A percentile compares a stretch with the other conserved stretches of the same genome.
Evolutionary conservation across 345 rosid genomes (phyloP).

Genomic region (Eucalyptus sp.): DNA sequence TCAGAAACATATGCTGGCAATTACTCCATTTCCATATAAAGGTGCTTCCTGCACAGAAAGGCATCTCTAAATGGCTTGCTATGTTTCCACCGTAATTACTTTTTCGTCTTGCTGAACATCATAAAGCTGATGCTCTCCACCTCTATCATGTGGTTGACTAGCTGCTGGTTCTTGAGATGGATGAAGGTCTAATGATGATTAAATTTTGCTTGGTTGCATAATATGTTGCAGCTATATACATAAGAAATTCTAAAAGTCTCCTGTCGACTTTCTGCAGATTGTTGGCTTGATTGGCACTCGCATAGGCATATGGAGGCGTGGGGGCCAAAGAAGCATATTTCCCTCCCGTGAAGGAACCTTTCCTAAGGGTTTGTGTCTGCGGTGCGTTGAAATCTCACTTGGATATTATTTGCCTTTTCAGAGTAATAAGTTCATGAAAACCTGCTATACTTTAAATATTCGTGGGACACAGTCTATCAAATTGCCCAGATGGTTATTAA

Average conservation of each 20-base stretch:
- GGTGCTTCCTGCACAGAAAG: background rate
- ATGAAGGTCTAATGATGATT: background rate
- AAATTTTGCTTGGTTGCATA: background rate
- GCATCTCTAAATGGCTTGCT: background rate
- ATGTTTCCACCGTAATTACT: background rate
- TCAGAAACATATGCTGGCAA: background rate
- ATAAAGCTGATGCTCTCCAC: background rate
- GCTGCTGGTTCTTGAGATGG: background rate
- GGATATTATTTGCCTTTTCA: background rate
- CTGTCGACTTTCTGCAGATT: slow-evolving; percentile 24
- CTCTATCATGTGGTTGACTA: background rate
- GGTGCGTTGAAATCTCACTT: slow-evolving; percentile 23
- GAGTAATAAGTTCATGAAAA: background rate
- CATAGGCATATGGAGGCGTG: slow-evolving; percentile 81
- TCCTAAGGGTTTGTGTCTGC: slow-evolving; percentile 72
- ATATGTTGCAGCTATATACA: background rate
- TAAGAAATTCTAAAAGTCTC: background rate
- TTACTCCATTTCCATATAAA: background rate
- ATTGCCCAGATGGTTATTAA: background rate
- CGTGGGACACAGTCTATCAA: background rate
- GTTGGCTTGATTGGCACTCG: slow-evolving; percentile 83
- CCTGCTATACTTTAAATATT: background rate
- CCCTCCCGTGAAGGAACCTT: slow-evolving; percentile 66
- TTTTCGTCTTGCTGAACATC: background rate
- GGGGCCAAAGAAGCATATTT: slow-evolving; percentile 60